Evolutionary conservation across 345 rosid species (phyloP).

Genomic region (Salix suchowensis): DNA sequence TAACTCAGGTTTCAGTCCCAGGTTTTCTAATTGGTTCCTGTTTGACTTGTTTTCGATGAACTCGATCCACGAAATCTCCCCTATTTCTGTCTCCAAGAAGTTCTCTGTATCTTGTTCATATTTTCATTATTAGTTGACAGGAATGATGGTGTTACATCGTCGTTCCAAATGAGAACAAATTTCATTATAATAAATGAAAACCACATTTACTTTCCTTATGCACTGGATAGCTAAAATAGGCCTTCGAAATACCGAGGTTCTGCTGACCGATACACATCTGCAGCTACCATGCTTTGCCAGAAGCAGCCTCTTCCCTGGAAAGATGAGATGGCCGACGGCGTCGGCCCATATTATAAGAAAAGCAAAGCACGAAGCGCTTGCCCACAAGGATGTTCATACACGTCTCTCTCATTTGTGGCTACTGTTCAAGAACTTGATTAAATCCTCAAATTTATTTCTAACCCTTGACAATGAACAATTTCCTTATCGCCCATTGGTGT

Average conservation of each 20-base stretch:
- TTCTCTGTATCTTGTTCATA: not conserved
- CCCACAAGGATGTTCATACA: not conserved
- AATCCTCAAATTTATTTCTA: no score
- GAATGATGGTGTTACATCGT: not conserved
- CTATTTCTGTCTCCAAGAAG: not conserved
- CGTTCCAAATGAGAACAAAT: not conserved
- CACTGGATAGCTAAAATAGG: not conserved
- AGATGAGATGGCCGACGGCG: not conserved
- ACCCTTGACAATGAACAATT: no score
- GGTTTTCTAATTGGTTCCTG: slow-evolving; percentile 11
- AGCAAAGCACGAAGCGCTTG: not conserved
- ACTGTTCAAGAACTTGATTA: not conserved
- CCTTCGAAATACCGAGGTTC: not conserved
- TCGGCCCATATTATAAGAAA: not conserved
- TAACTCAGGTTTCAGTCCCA: slow-evolving; percentile 19
- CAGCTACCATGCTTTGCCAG: not conserved
- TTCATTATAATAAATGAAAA: not conserved
- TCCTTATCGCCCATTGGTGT: not conserved
- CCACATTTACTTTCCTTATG: not conserved
- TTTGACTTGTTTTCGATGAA: slow-evolving; percentile 7
- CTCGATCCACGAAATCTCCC: not conserved
- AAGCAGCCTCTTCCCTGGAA: not conserved
- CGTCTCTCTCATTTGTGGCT: not conserved
- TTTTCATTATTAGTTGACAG: not conserved
- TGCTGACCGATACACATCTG: not conserved